A percentile compares a stretch with the other conserved stretches of the same genome.
Evolutionary conservation across 495 filamentous ascomycete genomes (phyloP).

Genomic region (Achaetomiella virescens): DNA sequence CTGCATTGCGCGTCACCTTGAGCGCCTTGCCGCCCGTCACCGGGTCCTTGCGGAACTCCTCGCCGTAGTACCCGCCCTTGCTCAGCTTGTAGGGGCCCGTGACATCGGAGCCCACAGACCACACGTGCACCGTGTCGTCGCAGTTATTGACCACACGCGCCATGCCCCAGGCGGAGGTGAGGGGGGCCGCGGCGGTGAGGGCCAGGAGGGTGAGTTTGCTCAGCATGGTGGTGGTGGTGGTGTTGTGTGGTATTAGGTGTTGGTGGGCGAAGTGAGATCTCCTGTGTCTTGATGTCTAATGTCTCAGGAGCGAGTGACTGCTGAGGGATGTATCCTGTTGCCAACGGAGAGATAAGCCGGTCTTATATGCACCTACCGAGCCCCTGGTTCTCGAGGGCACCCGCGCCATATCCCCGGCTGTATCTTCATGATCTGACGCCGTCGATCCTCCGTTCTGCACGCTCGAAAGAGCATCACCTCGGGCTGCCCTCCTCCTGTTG

Average conservation of each 20-base stretch:
- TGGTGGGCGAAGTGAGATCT: neutral
- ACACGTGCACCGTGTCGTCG: slow-evolving; percentile 43
- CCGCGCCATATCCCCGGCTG: neutral
- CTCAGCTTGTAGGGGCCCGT: slow-evolving; percentile 35
- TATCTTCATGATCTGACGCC: neutral
- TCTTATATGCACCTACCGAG: neutral
- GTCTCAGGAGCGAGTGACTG: neutral
- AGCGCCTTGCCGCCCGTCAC: slow-evolving; percentile 49
- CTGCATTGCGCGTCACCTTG: slow-evolving; percentile 45
- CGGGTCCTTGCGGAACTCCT: slow-evolving; percentile 41
- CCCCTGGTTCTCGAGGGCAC: too few species aligned
- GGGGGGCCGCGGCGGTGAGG: slow-evolving; percentile 18
- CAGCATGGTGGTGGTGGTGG: neutral
- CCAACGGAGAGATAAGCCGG: neutral
- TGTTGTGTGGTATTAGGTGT: neutral
- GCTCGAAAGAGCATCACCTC: neutral
- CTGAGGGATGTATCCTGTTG: neutral
- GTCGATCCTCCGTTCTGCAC: neutral
- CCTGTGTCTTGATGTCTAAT: too few species aligned
- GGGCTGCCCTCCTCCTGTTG: neutral
- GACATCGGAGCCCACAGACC: slow-evolving; percentile 50
- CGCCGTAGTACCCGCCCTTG: slow-evolving; percentile 34
- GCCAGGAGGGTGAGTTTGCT: slow-evolving; percentile 16
- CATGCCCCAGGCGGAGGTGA: slow-evolving; percentile 39
- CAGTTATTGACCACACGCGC: slow-evolving; percentile 51